Base-by-base conservation (phyloP, 2,329 filamentous ascomycete species). In the Fusarium sp. region DNA sequence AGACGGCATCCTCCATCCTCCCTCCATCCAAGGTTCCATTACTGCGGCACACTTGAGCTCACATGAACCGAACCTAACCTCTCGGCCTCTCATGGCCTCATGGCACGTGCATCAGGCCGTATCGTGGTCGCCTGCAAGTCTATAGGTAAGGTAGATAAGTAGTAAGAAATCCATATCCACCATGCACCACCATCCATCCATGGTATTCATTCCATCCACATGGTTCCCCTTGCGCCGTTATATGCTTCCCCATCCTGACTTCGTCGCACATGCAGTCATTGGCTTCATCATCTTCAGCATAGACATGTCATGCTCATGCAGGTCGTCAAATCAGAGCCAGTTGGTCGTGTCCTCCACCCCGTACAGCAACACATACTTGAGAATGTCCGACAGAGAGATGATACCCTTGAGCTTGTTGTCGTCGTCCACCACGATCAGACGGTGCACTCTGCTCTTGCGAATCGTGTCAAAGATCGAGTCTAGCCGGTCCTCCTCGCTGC, bases 391-490 rank as follows among this genome's bases (percentile, higher is more conserved):
- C 64, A 99, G 87, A 8, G 95, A 98, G 70, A 99, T 92, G 65
- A 99, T 91, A 56, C 97, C 97, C 82, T 93, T 94, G 65, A 99
- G 90, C 76, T 92, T 92, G 81, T 92, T 94, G 62, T 95, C 90
- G 75, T 98, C 95, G 82, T 99, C 95, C 67, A 99, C 94, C 58
- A 99, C 93, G 66, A 98, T 92, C 74, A 99, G 88, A 73, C 97
- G 91, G 84, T 99, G 97, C 32, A 99, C 96, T 71, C 97, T 90
- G 54, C 95, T 98, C 85, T 96, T 97, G 76, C 96, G 94, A 77
- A 99, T 94, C 1, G 97, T 98, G 82, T 98, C 95, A 82, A 98
- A 98, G 77, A 99, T 97, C 13, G 95, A 96, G 81, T 97, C 96
- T 59, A 99, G 89, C 65, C 95, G 92, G 83, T 99, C 97, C 72